Evolutionary conservation across 768 basidiomycete genomes (phyloP).

Genomic region (Mycena albidolilacea): DNA sequence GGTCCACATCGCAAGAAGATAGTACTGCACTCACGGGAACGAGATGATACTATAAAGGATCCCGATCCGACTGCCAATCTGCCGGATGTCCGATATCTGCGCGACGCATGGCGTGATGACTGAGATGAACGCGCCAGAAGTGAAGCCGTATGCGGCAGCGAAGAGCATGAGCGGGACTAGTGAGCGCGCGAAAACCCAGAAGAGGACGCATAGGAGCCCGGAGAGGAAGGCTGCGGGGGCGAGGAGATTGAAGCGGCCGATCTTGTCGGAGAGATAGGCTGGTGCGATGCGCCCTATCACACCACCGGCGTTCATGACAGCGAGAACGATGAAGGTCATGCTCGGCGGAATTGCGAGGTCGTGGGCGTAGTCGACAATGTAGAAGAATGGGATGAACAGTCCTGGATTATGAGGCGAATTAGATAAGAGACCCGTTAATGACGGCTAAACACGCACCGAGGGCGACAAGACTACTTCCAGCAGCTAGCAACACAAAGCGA

Average conservation of each 20-base stretch:
- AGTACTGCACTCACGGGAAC: slow-evolving; percentile 71
- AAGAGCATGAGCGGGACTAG: slow-evolving; percentile 64
- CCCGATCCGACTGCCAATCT: slow-evolving; percentile 76
- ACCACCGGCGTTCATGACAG: slow-evolving; percentile 79
- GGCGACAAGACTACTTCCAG: slow-evolving; percentile 71
- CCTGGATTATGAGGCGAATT: slow-evolving; percentile 54
- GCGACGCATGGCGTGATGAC: slow-evolving; percentile 78
- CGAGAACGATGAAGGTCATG: slow-evolving; percentile 69
- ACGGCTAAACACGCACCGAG: slow-evolving; percentile 64
- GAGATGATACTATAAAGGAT: slow-evolving; percentile 76
- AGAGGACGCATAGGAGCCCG: slow-evolving; percentile 69
- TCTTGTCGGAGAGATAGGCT: slow-evolving; percentile 72
- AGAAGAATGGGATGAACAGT: slow-evolving; percentile 81
- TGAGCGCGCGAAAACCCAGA: slow-evolving; percentile 68
- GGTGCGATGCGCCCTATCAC: slow-evolving; percentile 76
- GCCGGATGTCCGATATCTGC: slow-evolving; percentile 71
- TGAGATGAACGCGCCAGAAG: slow-evolving; percentile 78
- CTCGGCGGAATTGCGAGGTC: slow-evolving; percentile 56
- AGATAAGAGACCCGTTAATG: background rate
- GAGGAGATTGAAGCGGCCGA: slow-evolving; percentile 80
- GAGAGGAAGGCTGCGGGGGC: slow-evolving; percentile 73
- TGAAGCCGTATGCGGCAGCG: slow-evolving; percentile 72
- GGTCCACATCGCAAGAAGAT: background rate
- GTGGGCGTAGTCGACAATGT: slow-evolving; percentile 73
- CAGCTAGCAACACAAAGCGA: slow-evolving; percentile 66